Evolutionary conservation across 2,329 filamentous ascomycete species (phyloP).

Genomic region (Trichoderma gracile): DNA sequence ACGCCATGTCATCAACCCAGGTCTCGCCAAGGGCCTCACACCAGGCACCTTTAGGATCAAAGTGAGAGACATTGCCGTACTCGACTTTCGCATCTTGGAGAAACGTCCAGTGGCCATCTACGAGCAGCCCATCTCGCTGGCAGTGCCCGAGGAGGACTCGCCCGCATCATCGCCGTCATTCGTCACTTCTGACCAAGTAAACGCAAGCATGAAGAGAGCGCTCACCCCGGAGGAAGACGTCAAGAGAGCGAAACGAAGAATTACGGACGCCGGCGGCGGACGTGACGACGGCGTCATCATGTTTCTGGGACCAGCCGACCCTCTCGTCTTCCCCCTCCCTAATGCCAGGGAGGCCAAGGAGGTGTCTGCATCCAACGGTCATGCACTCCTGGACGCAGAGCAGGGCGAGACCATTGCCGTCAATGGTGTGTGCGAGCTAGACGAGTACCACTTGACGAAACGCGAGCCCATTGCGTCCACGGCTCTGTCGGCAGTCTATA

Average conservation of each 20-base stretch:
- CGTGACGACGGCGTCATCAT: constrained; percentile 57
- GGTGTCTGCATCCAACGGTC: constrained; percentile 47
- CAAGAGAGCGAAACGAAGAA: constrained; percentile 46
- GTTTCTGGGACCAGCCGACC: constrained; percentile 53
- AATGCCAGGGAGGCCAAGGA: constrained; percentile 50
- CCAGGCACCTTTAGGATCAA: constrained; percentile 61
- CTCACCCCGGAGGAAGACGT: constrained; percentile 49
- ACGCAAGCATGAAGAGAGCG: constrained; percentile 53
- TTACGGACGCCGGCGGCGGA: constrained; percentile 37
- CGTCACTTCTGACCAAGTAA: constrained; percentile 37
- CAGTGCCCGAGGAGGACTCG: constrained; percentile 33
- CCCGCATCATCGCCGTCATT: constrained; percentile 32
- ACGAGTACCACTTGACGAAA: constrained; percentile 57
- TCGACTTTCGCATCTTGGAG: constrained; percentile 61
- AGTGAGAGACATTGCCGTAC: constrained; percentile 50
- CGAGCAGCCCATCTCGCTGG: constrained; percentile 35
- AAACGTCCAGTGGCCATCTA: constrained; percentile 51
- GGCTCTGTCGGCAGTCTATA: constrained; percentile 57
- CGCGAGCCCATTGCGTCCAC: constrained; percentile 58
- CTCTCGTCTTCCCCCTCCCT: constrained; percentile 54
- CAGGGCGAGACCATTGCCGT: constrained; percentile 52
- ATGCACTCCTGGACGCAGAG: constrained; percentile 54
- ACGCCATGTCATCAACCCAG: constrained; percentile 47
- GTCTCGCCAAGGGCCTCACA: constrained; percentile 48
- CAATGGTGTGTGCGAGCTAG: constrained; percentile 52